Percentiles rank a stretch among this genome's conserved stretches.
phyloP scores from a whole-genome alignment of 129 eudicot genomes.

The Kitagawia praeruptora region DNA sequence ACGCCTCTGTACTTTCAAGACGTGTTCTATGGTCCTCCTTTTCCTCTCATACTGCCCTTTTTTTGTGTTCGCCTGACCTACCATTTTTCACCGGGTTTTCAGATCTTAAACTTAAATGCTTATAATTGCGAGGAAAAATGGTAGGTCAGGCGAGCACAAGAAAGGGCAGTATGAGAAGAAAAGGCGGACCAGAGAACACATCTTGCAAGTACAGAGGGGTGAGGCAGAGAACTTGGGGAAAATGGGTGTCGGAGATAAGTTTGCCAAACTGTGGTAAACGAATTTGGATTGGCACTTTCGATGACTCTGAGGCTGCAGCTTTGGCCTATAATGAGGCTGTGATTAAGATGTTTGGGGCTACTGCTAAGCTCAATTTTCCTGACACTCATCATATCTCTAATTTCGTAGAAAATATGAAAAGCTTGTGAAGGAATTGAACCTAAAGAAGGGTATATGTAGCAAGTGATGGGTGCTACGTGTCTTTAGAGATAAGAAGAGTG shows the following conservation, averaged over 20 bases:
- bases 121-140: neutral
- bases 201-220: conserved; percentile 41
- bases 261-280: conserved; percentile 75
- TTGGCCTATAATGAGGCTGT: conserved; percentile 75
- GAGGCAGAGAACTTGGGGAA: conserved; percentile 84
- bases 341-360: conserved; percentile 50
- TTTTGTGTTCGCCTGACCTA: conserved; percentile 41
- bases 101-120: neutral
- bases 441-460: neutral
- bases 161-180: conserved; percentile 58
- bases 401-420: neutral
- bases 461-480: conserved; percentile 15
- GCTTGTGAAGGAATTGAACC: neutral
- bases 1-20: conserved; percentile 75
- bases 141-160: conserved; percentile 41
- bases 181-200: conserved; percentile 89
- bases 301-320: conserved; percentile 60
- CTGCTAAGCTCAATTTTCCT: conserved; percentile 61
- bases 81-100: conserved; percentile 11
- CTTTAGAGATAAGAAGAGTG: neutral
- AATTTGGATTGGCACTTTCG: conserved; percentile 77
- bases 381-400: neutral
- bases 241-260: conserved; percentile 83
- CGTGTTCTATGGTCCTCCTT: conserved; percentile 88
- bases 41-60: conserved; percentile 57